A percentile compares a stretch with the other conserved stretches of the same genome.
phyloP scores from a whole-genome alignment of 805 yeast species.

The Wickerhamomyces ciferrii region DNA sequence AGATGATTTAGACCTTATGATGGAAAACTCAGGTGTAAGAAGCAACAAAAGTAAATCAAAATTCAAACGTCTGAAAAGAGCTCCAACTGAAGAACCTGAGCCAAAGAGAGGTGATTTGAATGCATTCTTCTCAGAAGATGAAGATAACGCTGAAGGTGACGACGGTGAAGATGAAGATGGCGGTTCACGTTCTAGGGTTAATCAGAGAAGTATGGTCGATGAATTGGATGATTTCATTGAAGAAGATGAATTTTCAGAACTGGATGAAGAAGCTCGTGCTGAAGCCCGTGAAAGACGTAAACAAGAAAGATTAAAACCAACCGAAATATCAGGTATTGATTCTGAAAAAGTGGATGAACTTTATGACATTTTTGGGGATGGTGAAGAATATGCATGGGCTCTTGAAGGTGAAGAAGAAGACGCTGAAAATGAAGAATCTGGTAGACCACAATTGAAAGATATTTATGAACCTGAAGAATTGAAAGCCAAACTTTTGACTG shows the following conservation, averaged over 20 bases:
- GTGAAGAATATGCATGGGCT: slow-evolving; percentile 98
- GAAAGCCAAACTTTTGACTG: slow-evolving; percentile 86
- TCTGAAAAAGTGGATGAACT: slow-evolving; percentile 90
- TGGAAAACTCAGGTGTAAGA: slow-evolving; percentile 85
- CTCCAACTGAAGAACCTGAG: slow-evolving; percentile 37
- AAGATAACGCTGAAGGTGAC: slow-evolving; percentile 24
- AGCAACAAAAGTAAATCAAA: slow-evolving; percentile 34
- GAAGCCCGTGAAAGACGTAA: slow-evolving; percentile 39
- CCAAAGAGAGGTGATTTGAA: slow-evolving; percentile 21
- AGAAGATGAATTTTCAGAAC: slow-evolving; percentile 93
- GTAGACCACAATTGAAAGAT: slow-evolving; percentile 62
- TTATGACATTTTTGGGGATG: slow-evolving; percentile 94
- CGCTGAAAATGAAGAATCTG: slow-evolving; percentile 40
- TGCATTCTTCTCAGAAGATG: slow-evolving; percentile 38
- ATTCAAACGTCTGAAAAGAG: slow-evolving; percentile 82
- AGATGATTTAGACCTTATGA: slow-evolving; percentile 86
- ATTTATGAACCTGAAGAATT: slow-evolving; percentile 94
- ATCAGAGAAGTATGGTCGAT: slow-evolving; percentile 44
- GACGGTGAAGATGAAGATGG: slow-evolving; percentile 25
- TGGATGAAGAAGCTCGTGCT: slow-evolving; percentile 58
- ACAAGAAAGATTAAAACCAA: slow-evolving; percentile 45
- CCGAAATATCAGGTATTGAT: slow-evolving; percentile 60
- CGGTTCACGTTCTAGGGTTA: slow-evolving; percentile 21
- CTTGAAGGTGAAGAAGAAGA: slow-evolving; percentile 76
- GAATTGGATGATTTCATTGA: slow-evolving; percentile 97